Percentiles rank a stretch among this genome's conserved stretches.
Evolutionary conservation across 306 rosid species (phyloP).

Genomic region (Echinosophora koreensis): DNA sequence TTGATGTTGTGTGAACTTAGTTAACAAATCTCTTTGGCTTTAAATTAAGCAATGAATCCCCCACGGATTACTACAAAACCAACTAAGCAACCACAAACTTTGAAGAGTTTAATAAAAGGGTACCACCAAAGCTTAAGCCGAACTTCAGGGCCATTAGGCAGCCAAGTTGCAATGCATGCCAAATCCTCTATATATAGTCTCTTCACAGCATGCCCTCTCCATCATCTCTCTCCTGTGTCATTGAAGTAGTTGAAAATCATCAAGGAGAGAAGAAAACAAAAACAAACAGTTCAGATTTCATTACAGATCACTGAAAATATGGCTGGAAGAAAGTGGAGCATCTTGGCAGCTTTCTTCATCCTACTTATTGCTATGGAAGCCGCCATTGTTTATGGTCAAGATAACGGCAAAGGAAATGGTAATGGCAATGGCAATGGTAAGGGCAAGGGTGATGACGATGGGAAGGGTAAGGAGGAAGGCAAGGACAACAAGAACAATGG

Average conservation of each 20-base stretch:
- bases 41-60: constrained; percentile 15
- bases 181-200: constrained; percentile 36
- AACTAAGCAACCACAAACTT: constrained; percentile 39
- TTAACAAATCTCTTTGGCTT: constrained; percentile 21
- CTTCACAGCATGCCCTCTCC: constrained; percentile 3
- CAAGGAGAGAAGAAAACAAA: constrained; percentile 40
- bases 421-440: constrained; percentile 22
- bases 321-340: constrained; percentile 50
- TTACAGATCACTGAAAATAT: constrained; percentile 44
- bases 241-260: constrained; percentile 39
- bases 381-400: constrained; percentile 54
- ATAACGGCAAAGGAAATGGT: constrained; percentile 3
- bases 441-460: background rate
- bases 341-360: constrained; percentile 54
- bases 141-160: background rate
- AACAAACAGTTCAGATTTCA: constrained; percentile 6
- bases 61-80: background rate
- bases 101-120: constrained; percentile 14
- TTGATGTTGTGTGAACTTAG: constrained; percentile 29
- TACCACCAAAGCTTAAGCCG: constrained; percentile 53
- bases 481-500: background rate
- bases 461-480: background rate
- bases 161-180: background rate
- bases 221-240: constrained; percentile 40
- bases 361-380: constrained; percentile 55